Evolutionary conservation across 1,284 basidiomycete species (phyloP), one percentile per base, ranked within the genome.

Genomic region (Puccinia hordei): DNA sequence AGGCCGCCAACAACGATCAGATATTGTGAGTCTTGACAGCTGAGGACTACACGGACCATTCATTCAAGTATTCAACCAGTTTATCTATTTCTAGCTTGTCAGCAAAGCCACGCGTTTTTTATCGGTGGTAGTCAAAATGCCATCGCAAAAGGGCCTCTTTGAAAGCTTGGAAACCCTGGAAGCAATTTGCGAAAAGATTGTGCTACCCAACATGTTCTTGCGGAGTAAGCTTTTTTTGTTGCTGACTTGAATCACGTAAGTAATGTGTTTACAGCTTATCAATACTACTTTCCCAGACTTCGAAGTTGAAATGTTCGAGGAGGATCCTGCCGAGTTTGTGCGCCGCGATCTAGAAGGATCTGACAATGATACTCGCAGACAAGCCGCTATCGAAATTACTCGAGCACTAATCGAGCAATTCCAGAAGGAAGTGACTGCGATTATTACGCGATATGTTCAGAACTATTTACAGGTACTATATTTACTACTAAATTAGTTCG

Each of bases 281-380:
- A 57, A 22, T 0, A 59, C 24, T 79, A 19, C 27, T 33, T 53
- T 49, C 57, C 19, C 24, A 81, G 91, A 93, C 75, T 92, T 94
- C 82, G 95, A 98, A 82, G 90, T 95, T 81, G 96, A 99, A 84
- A 92, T 95, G 86, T 98, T 99, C 84, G 94, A 98, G 86, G 96
- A 99, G 82, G 95, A 98, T 83, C 96, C 96, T 0, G 90, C 96
- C 68, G 96, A 98, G 85, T 99, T 93, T 85, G 93, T 99, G 82
- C 91, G 95, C 24, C 88, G 93, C 41, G 95, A 98, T 85, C 88
- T 99, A 19, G 90, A 92, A n/a, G 87, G 89, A 41, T 87, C 91
- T 17, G 86, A 86, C 46, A 87, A 86, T 72, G 89, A 92, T 69
- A 98, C 95, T 0, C 90, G 95, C 35, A 88, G 97, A 57, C 93